Conservation (phyloP, 257 asterid genomes). For the Handroanthus guayacan region DNA sequence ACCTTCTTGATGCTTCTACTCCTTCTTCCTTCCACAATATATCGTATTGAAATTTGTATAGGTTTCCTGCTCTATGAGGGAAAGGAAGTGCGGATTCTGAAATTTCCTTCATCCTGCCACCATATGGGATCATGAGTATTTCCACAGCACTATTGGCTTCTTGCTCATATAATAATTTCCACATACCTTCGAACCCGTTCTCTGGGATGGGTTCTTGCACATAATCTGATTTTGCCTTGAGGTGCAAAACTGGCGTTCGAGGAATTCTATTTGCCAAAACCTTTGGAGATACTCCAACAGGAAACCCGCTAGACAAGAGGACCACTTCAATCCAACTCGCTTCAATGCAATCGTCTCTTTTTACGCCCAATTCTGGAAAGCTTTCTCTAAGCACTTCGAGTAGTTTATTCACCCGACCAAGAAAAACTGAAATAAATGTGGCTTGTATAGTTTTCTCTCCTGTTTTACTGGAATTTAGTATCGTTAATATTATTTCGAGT, state of each 20-base stretch:
- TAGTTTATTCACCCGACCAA: constrained; percentile 33
- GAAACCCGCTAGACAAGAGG: neutral
- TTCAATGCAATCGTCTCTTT: constrained; percentile 36
- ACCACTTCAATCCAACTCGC: constrained; percentile 36
- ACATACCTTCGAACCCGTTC: constrained; percentile 13
- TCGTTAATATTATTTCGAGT: neutral
- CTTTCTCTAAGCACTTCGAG: constrained; percentile 12
- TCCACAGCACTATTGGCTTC: neutral
- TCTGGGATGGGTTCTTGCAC: constrained; percentile 24
- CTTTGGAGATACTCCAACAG: neutral
- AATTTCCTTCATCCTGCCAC: constrained; percentile 41
- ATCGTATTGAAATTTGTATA: constrained; percentile 37
- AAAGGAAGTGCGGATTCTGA: constrained; percentile 38
- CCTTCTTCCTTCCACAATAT: constrained; percentile 29
- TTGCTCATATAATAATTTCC: neutral
- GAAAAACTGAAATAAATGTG: constrained; percentile 6
- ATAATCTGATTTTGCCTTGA: constrained; percentile 36
- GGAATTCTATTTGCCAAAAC: constrained; percentile 4
- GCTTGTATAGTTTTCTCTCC: constrained; percentile 18
- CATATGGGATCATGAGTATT: neutral
- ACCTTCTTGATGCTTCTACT: neutral
- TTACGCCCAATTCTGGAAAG: constrained; percentile 42
- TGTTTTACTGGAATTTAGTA: neutral
- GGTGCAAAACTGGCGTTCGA: neutral
- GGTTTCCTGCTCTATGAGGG: constrained; percentile 41